A percentile compares a stretch with the other conserved stretches of the same genome.
Evolutionary conservation across 441 rosid genomes (phyloP).

Genomic region (Euphorbia corollata): DNA sequence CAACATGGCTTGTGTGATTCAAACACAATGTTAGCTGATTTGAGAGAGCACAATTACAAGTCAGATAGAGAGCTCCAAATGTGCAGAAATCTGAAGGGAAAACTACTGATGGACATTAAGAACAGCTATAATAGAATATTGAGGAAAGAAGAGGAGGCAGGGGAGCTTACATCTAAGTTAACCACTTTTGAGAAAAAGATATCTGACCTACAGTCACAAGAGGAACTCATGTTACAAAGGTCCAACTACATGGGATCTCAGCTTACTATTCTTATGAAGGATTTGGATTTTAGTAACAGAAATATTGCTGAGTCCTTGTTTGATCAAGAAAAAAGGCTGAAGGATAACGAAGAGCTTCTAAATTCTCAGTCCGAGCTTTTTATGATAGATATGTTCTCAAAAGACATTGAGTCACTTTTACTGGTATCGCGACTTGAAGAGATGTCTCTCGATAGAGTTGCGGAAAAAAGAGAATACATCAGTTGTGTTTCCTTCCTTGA

Average conservation of each 20-base stretch:
- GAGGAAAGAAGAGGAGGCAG: conserved; percentile 78
- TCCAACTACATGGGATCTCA: conserved; percentile 74
- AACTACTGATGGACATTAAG: conserved; percentile 79
- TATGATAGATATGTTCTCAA: conserved; percentile 43
- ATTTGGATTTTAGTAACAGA: conserved; percentile 54
- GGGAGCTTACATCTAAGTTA: conserved; percentile 50
- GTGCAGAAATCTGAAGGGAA: conserved; percentile 70
- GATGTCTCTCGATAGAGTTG: conserved; percentile 32
- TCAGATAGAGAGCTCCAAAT: conserved; percentile 77
- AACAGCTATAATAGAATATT: conserved; percentile 64
- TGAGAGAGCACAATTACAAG: conserved; percentile 71
- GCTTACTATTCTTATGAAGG: conserved; percentile 69
- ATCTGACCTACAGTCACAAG: conserved; percentile 66
- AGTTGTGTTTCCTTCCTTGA: conserved; percentile 36
- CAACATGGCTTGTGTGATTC: conserved; percentile 73
- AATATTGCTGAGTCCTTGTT: conserved; percentile 45
- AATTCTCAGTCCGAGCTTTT: conserved; percentile 55
- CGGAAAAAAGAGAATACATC: conserved; percentile 31
- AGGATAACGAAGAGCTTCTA: conserved; percentile 42
- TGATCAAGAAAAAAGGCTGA: conserved; percentile 52
- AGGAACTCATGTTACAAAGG: conserved; percentile 89
- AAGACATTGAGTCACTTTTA: conserved; percentile 64
- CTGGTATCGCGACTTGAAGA: conserved; percentile 48
- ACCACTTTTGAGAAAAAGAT: conserved; percentile 66
- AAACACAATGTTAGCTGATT: conserved; percentile 57